phyloP scores from a whole-genome alignment of 345 rosid species.

The Adansonia digitata region DNA sequence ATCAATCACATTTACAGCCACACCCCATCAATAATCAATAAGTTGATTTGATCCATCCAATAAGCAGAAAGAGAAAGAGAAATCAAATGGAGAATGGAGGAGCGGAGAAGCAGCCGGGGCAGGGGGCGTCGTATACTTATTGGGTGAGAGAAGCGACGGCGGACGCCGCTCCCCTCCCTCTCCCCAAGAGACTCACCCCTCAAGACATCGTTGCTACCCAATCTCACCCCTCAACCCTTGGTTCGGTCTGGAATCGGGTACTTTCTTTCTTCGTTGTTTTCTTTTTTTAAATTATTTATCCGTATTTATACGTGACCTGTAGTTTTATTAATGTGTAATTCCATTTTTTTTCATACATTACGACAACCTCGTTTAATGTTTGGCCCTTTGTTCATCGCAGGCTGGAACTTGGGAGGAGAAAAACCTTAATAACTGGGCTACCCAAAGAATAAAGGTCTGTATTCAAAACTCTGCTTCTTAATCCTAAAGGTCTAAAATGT shows the following conservation, averaged over 20 bases:
- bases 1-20: not conserved
- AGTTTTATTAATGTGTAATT: not conserved
- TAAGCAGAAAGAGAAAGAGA: not conserved
- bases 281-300: not conserved
- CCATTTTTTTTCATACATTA: not conserved
- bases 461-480: not conserved
- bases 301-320: not conserved
- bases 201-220: slow-evolving; percentile 30
- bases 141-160: slow-evolving; percentile 73
- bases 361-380: not conserved
- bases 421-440: slow-evolving; percentile 81
- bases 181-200: slow-evolving; percentile 53
- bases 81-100: slow-evolving; percentile 36
- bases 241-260: slow-evolving; percentile 86
- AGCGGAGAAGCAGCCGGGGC: slow-evolving; percentile 32
- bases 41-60: not conserved
- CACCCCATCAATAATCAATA: not conserved
- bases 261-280: not conserved
- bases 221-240: slow-evolving; percentile 41
- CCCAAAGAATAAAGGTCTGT: slow-evolving; percentile 65
- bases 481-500: no score
- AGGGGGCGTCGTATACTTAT: slow-evolving; percentile 60
- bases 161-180: slow-evolving; percentile 82
- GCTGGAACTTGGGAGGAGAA: slow-evolving; percentile 99
- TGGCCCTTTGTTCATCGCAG: slow-evolving; percentile 23